A percentile compares a stretch with the other conserved stretches of the same genome.
Evolutionary conservation across 306 rosid genomes (phyloP).

Genomic region (Mucuna pruriens): DNA sequence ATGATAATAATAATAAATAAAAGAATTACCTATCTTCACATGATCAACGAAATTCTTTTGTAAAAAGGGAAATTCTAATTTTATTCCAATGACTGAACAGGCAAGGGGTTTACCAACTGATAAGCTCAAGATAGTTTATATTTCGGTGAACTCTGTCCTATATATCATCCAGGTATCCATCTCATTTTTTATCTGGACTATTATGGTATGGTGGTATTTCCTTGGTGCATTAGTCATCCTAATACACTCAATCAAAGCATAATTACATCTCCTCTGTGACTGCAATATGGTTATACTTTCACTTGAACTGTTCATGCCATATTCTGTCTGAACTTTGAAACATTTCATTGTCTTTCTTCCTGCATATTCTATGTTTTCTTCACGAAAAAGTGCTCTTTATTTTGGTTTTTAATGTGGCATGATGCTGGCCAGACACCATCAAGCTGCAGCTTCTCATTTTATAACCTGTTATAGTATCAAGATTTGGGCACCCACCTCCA

Average conservation of each 20-base stretch:
- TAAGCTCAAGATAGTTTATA: slow-evolving; percentile 75
- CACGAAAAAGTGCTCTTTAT: background rate
- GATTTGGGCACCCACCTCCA: background rate
- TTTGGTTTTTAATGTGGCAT: background rate
- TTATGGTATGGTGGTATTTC: background rate
- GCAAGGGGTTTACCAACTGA: slow-evolving; percentile 91
- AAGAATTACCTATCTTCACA: background rate
- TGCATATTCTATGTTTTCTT: background rate
- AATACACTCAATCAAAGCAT: background rate
- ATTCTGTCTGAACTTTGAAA: background rate
- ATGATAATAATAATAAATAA: background rate
- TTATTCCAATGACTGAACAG: slow-evolving; percentile 51
- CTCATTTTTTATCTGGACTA: slow-evolving; percentile 21
- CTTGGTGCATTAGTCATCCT: background rate
- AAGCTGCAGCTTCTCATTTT: slow-evolving; percentile 2
- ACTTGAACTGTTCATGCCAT: background rate
- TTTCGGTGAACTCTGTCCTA: slow-evolving; percentile 68
- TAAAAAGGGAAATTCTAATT: slow-evolving; percentile 5
- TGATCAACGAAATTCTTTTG: background rate
- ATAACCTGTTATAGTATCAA: slow-evolving; percentile 15
- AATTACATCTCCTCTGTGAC: background rate
- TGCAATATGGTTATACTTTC: background rate
- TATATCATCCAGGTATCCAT: slow-evolving; percentile 78
- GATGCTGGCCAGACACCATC: background rate
- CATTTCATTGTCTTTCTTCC: background rate